Conservation (phyloP, 768 basidiomycete genomes). For the Baorangia bicolor region DNA sequence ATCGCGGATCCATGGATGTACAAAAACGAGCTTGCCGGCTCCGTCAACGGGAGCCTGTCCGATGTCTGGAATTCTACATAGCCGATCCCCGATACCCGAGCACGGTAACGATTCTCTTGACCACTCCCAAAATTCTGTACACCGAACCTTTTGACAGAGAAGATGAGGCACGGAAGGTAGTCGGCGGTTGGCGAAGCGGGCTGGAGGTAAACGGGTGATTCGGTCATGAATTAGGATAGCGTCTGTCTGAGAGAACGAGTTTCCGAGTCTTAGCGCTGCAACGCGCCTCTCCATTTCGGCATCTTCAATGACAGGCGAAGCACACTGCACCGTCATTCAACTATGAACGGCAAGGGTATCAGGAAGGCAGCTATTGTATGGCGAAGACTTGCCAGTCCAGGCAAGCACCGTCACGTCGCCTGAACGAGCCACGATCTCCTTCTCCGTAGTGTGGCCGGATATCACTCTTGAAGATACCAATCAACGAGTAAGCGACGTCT, state of each 20-base stretch:
- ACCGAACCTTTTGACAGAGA: background rate
- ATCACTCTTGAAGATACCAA: constrained; percentile 12
- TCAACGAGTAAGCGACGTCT: constrained; percentile 9
- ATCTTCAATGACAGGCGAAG: background rate
- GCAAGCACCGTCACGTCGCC: constrained; percentile 6
- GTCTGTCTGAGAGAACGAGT: background rate
- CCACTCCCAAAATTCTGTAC: background rate
- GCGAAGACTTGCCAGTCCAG: constrained; percentile 11
- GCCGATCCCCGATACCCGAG: too few relatives aligned
- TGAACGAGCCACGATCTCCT: constrained; percentile 7
- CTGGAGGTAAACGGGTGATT: background rate
- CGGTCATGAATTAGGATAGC: background rate
- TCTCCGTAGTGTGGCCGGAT: constrained; percentile 8
- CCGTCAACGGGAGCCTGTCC: background rate
- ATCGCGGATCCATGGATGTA: constrained; percentile 9
- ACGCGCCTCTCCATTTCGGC: background rate
- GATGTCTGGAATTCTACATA: background rate
- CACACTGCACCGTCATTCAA: background rate
- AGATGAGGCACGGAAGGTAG: constrained; percentile 5
- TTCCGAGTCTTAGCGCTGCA: background rate
- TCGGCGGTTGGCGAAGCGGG: background rate
- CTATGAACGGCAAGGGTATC: background rate
- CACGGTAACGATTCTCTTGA: too few relatives aligned
- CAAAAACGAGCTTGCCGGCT: background rate
- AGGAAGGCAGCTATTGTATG: constrained; percentile 16